Evolutionary conservation across 768 basidiomycete species (phyloP).

Genomic region (Suillus subaureus): DNA sequence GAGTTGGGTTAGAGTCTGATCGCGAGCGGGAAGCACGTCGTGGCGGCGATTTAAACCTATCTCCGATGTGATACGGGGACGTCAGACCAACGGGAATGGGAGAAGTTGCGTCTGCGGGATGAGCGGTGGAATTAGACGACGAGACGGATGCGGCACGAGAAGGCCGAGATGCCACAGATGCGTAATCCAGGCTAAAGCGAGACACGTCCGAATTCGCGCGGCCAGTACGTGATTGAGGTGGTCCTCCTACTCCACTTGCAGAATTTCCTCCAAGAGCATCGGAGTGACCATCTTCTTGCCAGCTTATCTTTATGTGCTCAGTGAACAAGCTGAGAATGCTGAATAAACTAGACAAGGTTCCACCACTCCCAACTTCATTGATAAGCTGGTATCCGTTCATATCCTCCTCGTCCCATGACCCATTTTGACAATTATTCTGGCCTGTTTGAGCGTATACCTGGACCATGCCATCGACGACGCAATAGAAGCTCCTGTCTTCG

Average conservation of each 20-base stretch:
- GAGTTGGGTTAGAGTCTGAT: constrained; percentile 30
- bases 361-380: constrained; percentile 95
- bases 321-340: constrained; percentile 97
- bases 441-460: constrained; percentile 86
- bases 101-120: constrained; percentile 41
- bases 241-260: constrained; percentile 21
- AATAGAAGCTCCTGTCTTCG: constrained; percentile 95
- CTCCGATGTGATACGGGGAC: constrained; percentile 15
- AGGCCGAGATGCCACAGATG: constrained; percentile 22
- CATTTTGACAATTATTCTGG: constrained; percentile 49
- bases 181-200: constrained; percentile 48
- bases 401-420: constrained; percentile 79
- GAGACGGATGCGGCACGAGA: constrained; percentile 60
- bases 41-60: constrained; percentile 16
- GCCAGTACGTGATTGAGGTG: constrained; percentile 28
- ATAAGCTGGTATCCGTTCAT: constrained; percentile 96
- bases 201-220: constrained; percentile 69
- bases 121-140: constrained; percentile 71
- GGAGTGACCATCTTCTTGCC: constrained; percentile 67
- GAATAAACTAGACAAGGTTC: constrained; percentile 93
- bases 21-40: constrained; percentile 23
- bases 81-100: constrained; percentile 3
- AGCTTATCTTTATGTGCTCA: constrained; percentile 88
- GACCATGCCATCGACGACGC: constrained; percentile 96
- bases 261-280: constrained; percentile 22